A percentile compares a stretch with the other conserved stretches of the same genome.
These are phyloP conservation scores for Scopulariopsis brevicaulis DNA, from an alignment of 2,329 filamentous ascomycete species.

Conservation along the genomic window DNA sequence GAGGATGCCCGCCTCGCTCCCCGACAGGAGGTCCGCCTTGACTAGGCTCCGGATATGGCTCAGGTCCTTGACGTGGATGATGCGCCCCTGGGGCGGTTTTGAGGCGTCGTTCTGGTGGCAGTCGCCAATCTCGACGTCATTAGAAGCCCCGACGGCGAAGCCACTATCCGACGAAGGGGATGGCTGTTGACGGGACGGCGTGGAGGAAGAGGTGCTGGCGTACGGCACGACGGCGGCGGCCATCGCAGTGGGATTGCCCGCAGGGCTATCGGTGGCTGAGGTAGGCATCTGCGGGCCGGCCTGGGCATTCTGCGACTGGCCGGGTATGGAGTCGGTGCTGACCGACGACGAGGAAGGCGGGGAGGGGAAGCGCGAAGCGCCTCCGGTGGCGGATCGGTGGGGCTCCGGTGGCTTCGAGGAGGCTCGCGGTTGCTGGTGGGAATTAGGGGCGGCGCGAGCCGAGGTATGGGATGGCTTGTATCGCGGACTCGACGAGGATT, in stretches of 20 bases:
- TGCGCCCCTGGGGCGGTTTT: constrained; percentile 23
- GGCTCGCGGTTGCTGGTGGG: constrained; percentile 1
- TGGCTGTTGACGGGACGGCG: constrained; percentile 17
- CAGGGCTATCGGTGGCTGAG: constrained; percentile 5
- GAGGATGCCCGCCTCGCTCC: constrained; percentile 32
- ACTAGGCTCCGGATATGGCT: constrained; percentile 87
- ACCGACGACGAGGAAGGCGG: constrained; percentile 38
- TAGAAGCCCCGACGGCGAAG: constrained; percentile 10
- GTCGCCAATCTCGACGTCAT: constrained; percentile 9
- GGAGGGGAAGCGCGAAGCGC: constrained; percentile 38
- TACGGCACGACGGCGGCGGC: constrained; percentile 8
- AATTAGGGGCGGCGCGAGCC: background rate
- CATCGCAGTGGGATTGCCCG: constrained; percentile 6
- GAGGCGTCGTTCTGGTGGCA: constrained; percentile 9
- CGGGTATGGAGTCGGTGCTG: background rate
- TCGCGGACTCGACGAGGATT: background rate
- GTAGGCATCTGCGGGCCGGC: background rate
- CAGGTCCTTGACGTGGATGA: constrained; percentile 76
- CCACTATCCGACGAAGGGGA: constrained; percentile 22
- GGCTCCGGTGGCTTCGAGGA: constrained; percentile 6
- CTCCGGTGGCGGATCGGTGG: constrained; percentile 20
- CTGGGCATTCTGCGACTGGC: constrained; percentile 3
- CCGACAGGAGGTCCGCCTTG: constrained; percentile 58
- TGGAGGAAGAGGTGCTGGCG: background rate
- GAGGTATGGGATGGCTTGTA: background rate